Base-by-base conservation (phyloP, 768 basidiomycete genomes). In the Macrolepiota fuliginosa region DNA sequence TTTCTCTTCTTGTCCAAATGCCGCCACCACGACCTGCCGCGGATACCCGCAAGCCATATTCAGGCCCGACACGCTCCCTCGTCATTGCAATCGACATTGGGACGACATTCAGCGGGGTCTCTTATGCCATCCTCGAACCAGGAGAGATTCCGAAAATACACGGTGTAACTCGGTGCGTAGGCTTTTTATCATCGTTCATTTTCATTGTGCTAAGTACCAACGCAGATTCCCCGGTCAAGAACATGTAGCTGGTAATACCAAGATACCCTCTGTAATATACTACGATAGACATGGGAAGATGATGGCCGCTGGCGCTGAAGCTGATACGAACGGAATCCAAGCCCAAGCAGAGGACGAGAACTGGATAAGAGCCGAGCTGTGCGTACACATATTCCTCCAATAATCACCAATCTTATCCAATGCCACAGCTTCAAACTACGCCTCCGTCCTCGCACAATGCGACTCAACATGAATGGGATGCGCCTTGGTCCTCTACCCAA, bases 391-490 rank as follows among this genome's bases (percentile, higher is more conserved):
- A 17, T 45, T 6, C 17, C 50, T 54, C 60, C 3, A 45, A 19
- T 47, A 36, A 24, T 10, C 40, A 50, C 27, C 60, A 13, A 63
- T 50, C 42, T 37, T 51, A 36, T 29, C 40, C 37, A 54, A 24
- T 11, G 17, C 53, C 25, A 4, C 64, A 91, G 90, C 1, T 92
- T 91, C 82, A 92, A 92, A 73, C 81, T 92, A 62, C 89, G 90
- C 63, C 76, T 92, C 56, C 81, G 90, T 12, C 90, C 90, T 17
- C 85, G 85, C 57, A 80, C 87, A 9, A 92, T 92, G 90, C 84
- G 86, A 65, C 81, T 91, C 58, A 82, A 87, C 71, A 91, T 91
- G 89, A 92, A 92, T 71, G 90, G 90, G 46, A 91, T 92, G 86
- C 85, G 87, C 4, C 80, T 92, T 57, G 83, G 85, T 13, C 77